Percentiles rank a stretch among this genome's conserved stretches.
phyloP scores from a whole-genome alignment of 371 early-diverging fungal genomes.

The Saksenaea vasiformis region DNA sequence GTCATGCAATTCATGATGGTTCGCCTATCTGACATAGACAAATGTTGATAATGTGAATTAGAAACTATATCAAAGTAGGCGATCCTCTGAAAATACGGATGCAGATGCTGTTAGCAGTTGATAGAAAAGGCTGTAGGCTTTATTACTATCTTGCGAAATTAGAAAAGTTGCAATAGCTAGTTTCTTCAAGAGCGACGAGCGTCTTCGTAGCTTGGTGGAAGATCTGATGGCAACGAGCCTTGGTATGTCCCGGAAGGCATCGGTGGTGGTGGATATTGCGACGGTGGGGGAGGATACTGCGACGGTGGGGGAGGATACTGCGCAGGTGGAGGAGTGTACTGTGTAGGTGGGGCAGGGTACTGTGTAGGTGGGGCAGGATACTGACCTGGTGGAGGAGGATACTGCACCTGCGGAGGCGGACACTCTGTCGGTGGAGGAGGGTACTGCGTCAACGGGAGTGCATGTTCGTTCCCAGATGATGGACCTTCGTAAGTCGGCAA shows the following conservation, averaged over 20 bases:
- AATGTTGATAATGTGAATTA: too few species aligned
- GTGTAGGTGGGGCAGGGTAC: neutral
- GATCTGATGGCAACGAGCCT: neutral
- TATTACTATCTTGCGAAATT: too few species aligned
- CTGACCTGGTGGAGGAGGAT: neutral
- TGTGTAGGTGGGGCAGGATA: neutral
- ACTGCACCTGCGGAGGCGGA: neutral
- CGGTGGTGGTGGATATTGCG: neutral
- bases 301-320: neutral
- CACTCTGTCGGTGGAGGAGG: neutral
- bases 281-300: neutral
- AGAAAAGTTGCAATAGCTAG: neutral
- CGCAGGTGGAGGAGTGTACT: neutral
- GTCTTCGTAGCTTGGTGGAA: neutral
- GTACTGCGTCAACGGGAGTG: neutral
- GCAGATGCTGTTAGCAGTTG: too few species aligned
- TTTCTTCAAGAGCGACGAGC: neutral
- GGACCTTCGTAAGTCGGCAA: conserved; percentile 6
- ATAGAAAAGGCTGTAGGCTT: too few species aligned
- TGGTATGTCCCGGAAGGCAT: neutral
- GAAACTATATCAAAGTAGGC: too few species aligned
- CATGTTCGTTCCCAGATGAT: neutral
- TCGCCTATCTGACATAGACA: too few species aligned
- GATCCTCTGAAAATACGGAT: too few species aligned
- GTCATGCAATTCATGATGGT: too few species aligned